phyloP scores from a whole-genome alignment of 176 grass and related monocot species.

The Rhynchospora breviuscula region DNA sequence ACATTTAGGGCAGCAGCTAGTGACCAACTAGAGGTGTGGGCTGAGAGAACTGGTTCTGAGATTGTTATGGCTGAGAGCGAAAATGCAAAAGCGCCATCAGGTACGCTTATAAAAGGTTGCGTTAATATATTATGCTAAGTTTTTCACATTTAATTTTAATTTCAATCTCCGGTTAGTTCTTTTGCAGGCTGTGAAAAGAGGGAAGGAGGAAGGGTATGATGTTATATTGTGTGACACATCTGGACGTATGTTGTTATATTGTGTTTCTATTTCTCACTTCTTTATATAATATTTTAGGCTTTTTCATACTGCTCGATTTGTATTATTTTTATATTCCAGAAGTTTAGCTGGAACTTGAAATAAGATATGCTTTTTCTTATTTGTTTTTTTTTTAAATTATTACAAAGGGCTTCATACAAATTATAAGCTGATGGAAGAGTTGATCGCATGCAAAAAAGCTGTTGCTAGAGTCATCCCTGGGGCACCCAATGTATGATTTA shows the following conservation, averaged over 20 bases:
- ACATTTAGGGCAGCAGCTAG: slow-evolving; percentile 89
- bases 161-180: slow-evolving; percentile 78
- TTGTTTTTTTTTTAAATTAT: not conserved
- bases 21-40: slow-evolving; percentile 97
- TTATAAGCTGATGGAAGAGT: slow-evolving; percentile 93
- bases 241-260: slow-evolving; percentile 62
- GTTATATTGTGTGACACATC: slow-evolving; percentile 92
- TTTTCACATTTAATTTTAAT: slow-evolving; percentile 41
- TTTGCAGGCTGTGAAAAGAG: slow-evolving; percentile 85
- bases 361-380: not conserved
- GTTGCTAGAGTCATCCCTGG: slow-evolving; percentile 73
- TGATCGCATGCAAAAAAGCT: slow-evolving; percentile 83
- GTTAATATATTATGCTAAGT: not conserved
- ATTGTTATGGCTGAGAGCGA: slow-evolving; percentile 70
- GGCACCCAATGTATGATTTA: slow-evolving; percentile 69
- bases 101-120: slow-evolving; percentile 24
- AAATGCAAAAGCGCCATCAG: slow-evolving; percentile 72
- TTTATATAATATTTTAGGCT: not conserved
- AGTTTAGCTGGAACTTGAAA: not conserved
- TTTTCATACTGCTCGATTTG: not conserved
- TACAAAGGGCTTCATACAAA: slow-evolving; percentile 90
- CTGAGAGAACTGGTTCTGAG: slow-evolving; percentile 80
- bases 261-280: not conserved
- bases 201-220: slow-evolving; percentile 79
- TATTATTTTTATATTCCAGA: not conserved